phyloP scores from a whole-genome alignment of 352 stramenopile species.

The Phytophthora palmivora region DNA sequence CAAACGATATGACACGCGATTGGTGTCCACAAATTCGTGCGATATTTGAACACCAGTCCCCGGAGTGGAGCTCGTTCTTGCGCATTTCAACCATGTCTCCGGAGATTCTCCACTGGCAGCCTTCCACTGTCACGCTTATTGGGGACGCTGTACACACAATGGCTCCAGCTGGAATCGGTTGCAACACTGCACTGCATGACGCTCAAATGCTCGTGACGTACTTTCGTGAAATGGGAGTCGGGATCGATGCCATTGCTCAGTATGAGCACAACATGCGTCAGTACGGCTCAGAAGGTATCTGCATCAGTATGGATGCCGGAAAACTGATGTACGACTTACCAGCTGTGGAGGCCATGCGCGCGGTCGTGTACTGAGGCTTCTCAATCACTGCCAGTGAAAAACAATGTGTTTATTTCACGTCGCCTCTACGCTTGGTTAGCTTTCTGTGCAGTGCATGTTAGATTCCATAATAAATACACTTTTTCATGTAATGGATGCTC shows the following conservation, averaged over 20 bases:
- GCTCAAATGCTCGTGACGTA: constrained; percentile 53
- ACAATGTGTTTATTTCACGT: constrained; percentile 6
- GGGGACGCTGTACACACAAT: constrained; percentile 75
- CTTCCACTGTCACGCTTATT: constrained; percentile 57
- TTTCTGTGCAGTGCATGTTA: background rate
- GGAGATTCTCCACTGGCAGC: constrained; percentile 50
- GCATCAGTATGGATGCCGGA: constrained; percentile 49
- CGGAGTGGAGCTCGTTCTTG: constrained; percentile 65
- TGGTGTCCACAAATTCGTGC: constrained; percentile 56
- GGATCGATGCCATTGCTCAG: constrained; percentile 49
- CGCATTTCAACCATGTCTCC: constrained; percentile 70
- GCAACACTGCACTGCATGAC: constrained; percentile 64
- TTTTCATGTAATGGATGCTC: background rate
- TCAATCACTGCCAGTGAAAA: background rate
- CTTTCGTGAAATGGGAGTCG: constrained; percentile 54
- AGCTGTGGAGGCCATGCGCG: constrained; percentile 50
- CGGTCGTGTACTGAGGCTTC: constrained; percentile 38
- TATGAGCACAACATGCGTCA: constrained; percentile 68
- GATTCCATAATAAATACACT: constrained; percentile 8
- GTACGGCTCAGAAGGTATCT: constrained; percentile 50
- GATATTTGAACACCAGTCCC: constrained; percentile 50
- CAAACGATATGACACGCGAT: constrained; percentile 55
- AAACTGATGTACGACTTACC: constrained; percentile 60
- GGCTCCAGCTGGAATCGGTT: constrained; percentile 60
- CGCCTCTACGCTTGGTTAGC: background rate